Evolutionary conservation across 73 alveolate genomes (phyloP).

Genomic region (Chromera velia): DNA sequence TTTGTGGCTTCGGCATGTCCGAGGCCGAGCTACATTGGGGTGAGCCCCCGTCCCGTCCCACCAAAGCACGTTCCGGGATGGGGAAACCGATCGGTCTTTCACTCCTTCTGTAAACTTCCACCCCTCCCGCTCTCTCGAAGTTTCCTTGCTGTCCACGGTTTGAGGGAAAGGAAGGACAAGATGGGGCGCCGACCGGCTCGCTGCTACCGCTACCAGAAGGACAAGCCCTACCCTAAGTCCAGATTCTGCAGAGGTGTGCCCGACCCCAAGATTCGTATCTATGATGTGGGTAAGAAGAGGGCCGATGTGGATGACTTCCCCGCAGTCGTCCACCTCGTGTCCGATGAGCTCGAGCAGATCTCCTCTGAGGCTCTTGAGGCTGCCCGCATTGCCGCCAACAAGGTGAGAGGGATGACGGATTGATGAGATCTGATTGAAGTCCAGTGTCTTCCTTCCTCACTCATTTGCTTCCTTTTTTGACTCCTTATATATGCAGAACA

Average conservation of each 20-base stretch:
- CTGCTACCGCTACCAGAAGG: slow-evolving; percentile 82
- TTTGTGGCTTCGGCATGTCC: too few relatives aligned
- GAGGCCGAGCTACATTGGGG: too few relatives aligned
- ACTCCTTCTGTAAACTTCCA: too few relatives aligned
- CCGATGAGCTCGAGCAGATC: slow-evolving; percentile 90
- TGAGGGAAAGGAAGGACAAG: too few relatives aligned
- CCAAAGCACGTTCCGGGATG: too few relatives aligned
- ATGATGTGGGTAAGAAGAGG: slow-evolving; percentile 76
- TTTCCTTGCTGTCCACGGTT: too few relatives aligned
- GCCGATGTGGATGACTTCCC: slow-evolving; percentile 42
- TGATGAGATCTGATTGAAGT: too few relatives aligned
- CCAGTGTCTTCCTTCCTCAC: not conserved
- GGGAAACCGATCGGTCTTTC: too few relatives aligned
- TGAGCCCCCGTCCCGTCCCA: too few relatives aligned
- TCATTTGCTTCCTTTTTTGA: not conserved
- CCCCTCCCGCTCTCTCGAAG: too few relatives aligned
- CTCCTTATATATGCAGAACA: slow-evolving; percentile 55
- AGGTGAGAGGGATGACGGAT: slow-evolving; percentile 18
- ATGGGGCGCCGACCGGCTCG: slow-evolving; percentile 93
- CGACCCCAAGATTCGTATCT: slow-evolving; percentile 88
- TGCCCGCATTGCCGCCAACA: slow-evolving; percentile 95
- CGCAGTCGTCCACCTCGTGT: slow-evolving; percentile 73
- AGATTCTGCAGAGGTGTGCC: slow-evolving; percentile 96
- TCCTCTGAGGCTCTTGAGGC: slow-evolving; percentile 97
- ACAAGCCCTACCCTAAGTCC: slow-evolving; percentile 96